Percentiles rank a stretch among this genome's conserved stretches.
Conservation (phyloP, 1,139 yeast genomes). For the Zygosaccharomyces sapae region DNA sequence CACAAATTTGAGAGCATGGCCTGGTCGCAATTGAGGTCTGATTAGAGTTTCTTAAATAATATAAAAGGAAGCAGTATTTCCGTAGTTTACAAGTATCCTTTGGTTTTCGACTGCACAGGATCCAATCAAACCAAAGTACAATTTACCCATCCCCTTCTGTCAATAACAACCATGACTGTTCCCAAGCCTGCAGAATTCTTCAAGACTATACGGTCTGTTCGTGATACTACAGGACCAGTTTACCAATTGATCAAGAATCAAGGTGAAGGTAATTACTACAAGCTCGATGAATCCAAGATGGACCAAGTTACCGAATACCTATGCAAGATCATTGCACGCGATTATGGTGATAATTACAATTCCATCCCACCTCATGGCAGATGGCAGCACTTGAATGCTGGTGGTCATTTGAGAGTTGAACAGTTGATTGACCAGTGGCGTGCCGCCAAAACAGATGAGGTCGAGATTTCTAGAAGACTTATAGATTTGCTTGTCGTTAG, state of each 20-base stretch:
- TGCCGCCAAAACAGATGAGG: slow-evolving; percentile 34
- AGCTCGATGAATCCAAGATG: slow-evolving; percentile 42
- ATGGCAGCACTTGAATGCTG: slow-evolving; percentile 57
- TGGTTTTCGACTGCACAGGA: too few relatives aligned
- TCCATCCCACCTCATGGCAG: slow-evolving; percentile 60
- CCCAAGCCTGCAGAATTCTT: slow-evolving; percentile 12
- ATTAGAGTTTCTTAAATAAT: too few relatives aligned
- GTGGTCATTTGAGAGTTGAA: slow-evolving; percentile 43
- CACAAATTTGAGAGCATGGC: not conserved
- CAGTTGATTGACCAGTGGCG: slow-evolving; percentile 40
- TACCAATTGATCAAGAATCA: slow-evolving; percentile 36
- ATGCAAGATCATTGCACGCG: slow-evolving; percentile 41
- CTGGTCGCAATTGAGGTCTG: too few relatives aligned
- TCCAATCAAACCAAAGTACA: not conserved
- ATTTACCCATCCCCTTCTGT: not conserved
- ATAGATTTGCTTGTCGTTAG: slow-evolving; percentile 54
- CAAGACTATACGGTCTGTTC: slow-evolving; percentile 45
- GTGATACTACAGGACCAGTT: slow-evolving; percentile 47
- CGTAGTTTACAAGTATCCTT: too few relatives aligned
- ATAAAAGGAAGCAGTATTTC: too few relatives aligned
- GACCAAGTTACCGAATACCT: slow-evolving; percentile 44
- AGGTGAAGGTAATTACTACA: slow-evolving; percentile 40
- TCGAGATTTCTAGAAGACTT: slow-evolving; percentile 46
- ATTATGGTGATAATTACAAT: slow-evolving; percentile 39
- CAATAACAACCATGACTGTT: slow-evolving; percentile 9